Evolutionary conservation across 2,329 filamentous ascomycete species (phyloP).

Genomic region (Colletotrichum sp.): DNA sequence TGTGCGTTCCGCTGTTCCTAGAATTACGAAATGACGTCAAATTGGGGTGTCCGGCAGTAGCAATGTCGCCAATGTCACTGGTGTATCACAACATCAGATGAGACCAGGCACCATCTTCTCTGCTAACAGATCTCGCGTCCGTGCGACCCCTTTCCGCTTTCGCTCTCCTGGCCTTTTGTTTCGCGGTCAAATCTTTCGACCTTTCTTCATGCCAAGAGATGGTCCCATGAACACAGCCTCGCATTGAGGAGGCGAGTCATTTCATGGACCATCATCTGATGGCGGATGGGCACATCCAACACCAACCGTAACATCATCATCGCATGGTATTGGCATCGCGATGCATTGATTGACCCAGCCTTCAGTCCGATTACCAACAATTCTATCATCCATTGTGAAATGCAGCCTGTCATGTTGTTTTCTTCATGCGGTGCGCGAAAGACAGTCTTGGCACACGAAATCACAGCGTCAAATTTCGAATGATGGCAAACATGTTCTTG

Average conservation of each 20-base stretch:
- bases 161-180: not conserved
- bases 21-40: not conserved
- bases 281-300: not conserved
- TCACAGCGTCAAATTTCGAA: not conserved
- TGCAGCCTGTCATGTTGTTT: not conserved
- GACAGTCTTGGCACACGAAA: not conserved
- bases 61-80: not conserved
- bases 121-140: not conserved
- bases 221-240: not conserved
- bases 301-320: not conserved
- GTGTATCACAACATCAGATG: constrained; percentile 15
- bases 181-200: not conserved
- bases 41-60: not conserved
- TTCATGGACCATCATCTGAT: constrained; percentile 1
- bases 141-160: not conserved
- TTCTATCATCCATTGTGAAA: constrained; percentile 2
- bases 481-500: not conserved
- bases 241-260: constrained; percentile 5
- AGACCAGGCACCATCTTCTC: constrained; percentile 6
- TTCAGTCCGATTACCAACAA: not conserved
- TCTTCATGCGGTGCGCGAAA: not conserved
- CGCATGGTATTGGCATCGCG: not conserved
- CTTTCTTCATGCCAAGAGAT: not conserved
- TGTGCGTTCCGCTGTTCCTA: not conserved
- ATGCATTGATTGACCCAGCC: not conserved